A percentile compares a stretch with the other conserved stretches of the same genome.
phyloP scores from a whole-genome alignment of 1,284 basidiomycete genomes.

The Heterobasidion annosum region DNA sequence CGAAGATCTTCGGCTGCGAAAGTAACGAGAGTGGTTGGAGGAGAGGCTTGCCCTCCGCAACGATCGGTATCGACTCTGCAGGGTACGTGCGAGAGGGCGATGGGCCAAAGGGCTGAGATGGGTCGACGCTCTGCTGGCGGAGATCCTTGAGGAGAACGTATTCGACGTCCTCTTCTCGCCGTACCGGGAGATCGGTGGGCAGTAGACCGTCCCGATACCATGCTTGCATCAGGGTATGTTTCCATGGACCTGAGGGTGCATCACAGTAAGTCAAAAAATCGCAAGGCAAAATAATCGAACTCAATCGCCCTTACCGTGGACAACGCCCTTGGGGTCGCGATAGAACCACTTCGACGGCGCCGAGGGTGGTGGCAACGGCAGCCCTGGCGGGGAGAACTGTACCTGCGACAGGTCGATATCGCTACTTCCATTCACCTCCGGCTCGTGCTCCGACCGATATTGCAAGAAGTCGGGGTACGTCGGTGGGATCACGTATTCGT shows the following conservation, averaged over 20 bases:
- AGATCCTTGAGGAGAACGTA: constrained; percentile 65
- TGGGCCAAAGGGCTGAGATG: constrained; percentile 63
- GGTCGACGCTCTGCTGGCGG: constrained; percentile 65
- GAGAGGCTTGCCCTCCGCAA: constrained; percentile 44
- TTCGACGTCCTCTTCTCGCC: constrained; percentile 61
- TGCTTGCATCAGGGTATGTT: constrained; percentile 73
- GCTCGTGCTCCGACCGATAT: constrained; percentile 55
- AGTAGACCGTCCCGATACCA: constrained; percentile 78
- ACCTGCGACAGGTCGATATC: constrained; percentile 43
- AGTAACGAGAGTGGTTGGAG: constrained; percentile 72
- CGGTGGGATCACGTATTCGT: constrained; percentile 83
- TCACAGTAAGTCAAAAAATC: constrained; percentile 2
- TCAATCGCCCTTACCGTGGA: constrained; percentile 50
- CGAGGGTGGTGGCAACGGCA: constrained; percentile 57
- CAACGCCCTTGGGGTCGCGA: constrained; percentile 65
- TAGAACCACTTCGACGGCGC: constrained; percentile 73
- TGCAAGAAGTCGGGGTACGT: constrained; percentile 73
- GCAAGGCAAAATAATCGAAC: background rate
- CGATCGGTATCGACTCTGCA: constrained; percentile 8
- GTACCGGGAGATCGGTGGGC: constrained; percentile 70
- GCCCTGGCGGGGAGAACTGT: constrained; percentile 69
- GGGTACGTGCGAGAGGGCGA: constrained; percentile 28
- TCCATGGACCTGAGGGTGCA: constrained; percentile 61
- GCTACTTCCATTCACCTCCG: constrained; percentile 32
- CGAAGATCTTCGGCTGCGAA: constrained; percentile 73